Evolutionary conservation across 306 rosid species (phyloP).

Genomic region (Alnus rubra): DNA sequence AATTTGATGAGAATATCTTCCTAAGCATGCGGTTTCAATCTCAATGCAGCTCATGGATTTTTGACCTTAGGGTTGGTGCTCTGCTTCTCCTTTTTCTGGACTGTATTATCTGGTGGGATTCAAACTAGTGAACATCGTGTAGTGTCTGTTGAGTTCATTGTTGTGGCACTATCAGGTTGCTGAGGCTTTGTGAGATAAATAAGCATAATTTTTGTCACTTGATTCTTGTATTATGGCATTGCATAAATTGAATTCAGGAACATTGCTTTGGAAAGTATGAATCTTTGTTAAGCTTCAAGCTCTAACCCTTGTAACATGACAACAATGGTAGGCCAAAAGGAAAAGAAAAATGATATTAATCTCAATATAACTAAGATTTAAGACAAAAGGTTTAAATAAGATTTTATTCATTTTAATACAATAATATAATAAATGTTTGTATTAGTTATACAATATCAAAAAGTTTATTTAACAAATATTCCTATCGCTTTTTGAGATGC

Average conservation of each 20-base stretch:
- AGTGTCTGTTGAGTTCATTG: constrained; percentile 26
- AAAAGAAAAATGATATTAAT: no score
- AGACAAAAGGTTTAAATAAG: no score
- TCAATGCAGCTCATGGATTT: constrained; percentile 23
- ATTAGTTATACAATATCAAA: no score
- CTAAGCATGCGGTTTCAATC: constrained; percentile 16
- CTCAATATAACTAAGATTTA: no score
- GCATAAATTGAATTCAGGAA: constrained; percentile 13
- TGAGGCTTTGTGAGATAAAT: constrained; percentile 18
- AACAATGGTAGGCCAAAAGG: neutral
- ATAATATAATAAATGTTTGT: no score
- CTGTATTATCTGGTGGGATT: constrained; percentile 10
- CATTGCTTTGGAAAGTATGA: neutral
- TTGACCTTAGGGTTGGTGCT: constrained; percentile 13
- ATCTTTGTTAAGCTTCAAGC: neutral
- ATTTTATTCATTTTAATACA: no score
- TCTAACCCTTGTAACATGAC: neutral
- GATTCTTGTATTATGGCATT: constrained; percentile 6
- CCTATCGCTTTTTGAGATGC: no score
- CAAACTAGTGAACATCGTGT: constrained; percentile 11
- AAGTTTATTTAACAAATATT: no score
- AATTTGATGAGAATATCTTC: constrained; percentile 35
- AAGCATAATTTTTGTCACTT: constrained; percentile 13
- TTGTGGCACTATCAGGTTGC: constrained; percentile 13
- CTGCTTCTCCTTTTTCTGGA: neutral